Percentiles rank a stretch among this genome's conserved stretches.
Evolutionary conservation across 2,329 filamentous ascomycete genomes (phyloP).

Genomic region (Colletotrichum tofieldiae): DNA sequence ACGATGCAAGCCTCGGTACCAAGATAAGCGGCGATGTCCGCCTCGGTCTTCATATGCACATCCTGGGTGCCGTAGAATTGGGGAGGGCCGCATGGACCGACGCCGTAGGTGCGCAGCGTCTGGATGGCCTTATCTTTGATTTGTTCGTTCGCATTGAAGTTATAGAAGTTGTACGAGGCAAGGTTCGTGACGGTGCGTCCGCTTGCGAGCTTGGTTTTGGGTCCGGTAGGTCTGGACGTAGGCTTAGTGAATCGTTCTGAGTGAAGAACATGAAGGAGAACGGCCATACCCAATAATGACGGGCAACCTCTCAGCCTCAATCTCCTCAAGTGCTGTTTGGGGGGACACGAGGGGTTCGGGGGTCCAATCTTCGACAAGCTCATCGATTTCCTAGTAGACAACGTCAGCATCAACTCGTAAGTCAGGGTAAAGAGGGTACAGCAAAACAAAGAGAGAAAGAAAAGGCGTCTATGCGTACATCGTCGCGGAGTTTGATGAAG

Average conservation of each 20-base stretch:
- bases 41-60: conserved; percentile 96
- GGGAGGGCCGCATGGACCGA: conserved; percentile 95
- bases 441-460: neutral
- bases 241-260: conserved; percentile 4
- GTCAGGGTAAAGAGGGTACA: neutral
- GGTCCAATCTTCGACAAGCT: conserved; percentile 95
- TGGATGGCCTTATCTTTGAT: conserved; percentile 97
- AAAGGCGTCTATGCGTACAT: conserved; percentile 58
- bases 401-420: conserved; percentile 47
- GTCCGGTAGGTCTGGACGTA: conserved; percentile 81
- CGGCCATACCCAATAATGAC: conserved; percentile 85
- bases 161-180: conserved; percentile 97
- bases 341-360: conserved; percentile 90
- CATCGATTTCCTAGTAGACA: conserved; percentile 83
- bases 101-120: conserved; percentile 94
- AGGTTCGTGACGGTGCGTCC: conserved; percentile 95
- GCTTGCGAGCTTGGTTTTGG: conserved; percentile 89
- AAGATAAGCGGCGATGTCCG: conserved; percentile 91
- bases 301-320: conserved; percentile 87
- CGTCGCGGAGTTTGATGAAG: conserved; percentile 89
- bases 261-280: neutral
- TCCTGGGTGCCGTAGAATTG: conserved; percentile 99
- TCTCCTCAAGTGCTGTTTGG: conserved; percentile 81
- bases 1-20: conserved; percentile 93
- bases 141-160: conserved; percentile 92